Conservation (phyloP, 2,329 filamentous ascomycete genomes). For the Tolypocladium sp. region DNA sequence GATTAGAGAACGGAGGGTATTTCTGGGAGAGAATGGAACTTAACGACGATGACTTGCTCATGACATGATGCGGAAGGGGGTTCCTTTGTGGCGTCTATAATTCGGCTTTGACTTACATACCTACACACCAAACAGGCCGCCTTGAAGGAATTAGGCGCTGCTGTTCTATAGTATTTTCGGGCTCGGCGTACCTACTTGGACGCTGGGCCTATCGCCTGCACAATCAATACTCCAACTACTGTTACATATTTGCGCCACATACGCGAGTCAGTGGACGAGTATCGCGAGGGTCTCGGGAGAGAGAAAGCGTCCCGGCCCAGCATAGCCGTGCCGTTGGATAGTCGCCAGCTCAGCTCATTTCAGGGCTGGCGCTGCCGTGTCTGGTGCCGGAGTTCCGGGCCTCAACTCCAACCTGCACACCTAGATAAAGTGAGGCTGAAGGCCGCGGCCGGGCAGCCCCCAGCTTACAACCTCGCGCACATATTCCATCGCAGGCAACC, state of each 20-base stretch:
- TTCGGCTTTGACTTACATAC: background rate
- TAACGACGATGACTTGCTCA: no score
- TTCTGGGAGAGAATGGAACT: no score
- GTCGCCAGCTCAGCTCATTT: background rate
- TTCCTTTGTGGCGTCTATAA: background rate
- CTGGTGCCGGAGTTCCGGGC: background rate
- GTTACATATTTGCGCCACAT: background rate
- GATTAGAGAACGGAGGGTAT: no score
- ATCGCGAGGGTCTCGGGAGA: background rate
- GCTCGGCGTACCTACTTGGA: background rate
- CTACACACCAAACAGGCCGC: no score
- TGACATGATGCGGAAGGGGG: background rate
- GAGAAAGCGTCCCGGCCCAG: background rate
- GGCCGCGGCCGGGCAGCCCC: background rate
- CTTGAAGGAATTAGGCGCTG: no score
- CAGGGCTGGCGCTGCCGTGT: background rate
- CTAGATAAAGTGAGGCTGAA: background rate
- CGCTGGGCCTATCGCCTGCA: background rate
- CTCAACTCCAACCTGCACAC: background rate
- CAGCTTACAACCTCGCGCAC: background rate
- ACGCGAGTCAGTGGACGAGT: background rate
- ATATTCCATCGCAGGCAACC: no score
- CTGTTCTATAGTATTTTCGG: background rate
- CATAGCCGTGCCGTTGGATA: background rate
- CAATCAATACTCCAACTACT: background rate